phyloP scores from a whole-genome alignment of 225 moss, liverwort and hornwort species.

The Physcomitrium patens region DNA sequence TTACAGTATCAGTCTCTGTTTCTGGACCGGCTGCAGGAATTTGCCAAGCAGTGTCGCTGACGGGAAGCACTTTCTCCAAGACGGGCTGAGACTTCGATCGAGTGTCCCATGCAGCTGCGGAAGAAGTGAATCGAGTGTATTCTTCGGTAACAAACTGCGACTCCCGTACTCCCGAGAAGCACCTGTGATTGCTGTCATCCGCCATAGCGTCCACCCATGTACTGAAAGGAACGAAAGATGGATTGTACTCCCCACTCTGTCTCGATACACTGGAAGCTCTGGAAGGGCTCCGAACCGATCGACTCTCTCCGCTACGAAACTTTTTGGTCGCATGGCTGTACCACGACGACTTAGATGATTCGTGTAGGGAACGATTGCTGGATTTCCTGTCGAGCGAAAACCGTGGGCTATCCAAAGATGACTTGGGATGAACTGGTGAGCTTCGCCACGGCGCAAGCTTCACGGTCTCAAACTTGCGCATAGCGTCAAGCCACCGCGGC shows the following conservation, averaged over 20 bases:
- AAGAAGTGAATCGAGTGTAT: neutral
- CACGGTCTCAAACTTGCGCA: constrained; percentile 35
- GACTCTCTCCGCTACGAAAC: constrained; percentile 2
- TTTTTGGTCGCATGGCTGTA: constrained; percentile 10
- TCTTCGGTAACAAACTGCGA: neutral
- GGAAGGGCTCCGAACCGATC: constrained; percentile 17
- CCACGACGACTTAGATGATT: constrained; percentile 25
- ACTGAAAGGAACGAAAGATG: neutral
- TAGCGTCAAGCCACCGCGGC: constrained; percentile 39
- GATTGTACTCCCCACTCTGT: constrained; percentile 23
- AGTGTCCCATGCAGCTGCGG: constrained; percentile 17
- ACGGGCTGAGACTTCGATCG: constrained; percentile 3
- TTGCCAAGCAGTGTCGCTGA: neutral
- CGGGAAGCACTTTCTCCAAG: constrained; percentile 11
- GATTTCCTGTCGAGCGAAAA: constrained; percentile 21
- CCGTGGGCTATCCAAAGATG: constrained; percentile 19
- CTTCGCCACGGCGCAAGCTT: constrained; percentile 29
- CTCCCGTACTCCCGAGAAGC: neutral
- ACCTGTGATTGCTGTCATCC: neutral
- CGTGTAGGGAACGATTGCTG: constrained; percentile 9
- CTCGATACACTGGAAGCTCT: constrained; percentile 13
- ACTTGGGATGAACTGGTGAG: constrained; percentile 32
- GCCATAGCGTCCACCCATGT: neutral
- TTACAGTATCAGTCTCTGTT: neutral
- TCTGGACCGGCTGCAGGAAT: neutral